Conservation (phyloP, 2,329 filamentous ascomycete genomes). For the Trichophaea hybrida region DNA sequence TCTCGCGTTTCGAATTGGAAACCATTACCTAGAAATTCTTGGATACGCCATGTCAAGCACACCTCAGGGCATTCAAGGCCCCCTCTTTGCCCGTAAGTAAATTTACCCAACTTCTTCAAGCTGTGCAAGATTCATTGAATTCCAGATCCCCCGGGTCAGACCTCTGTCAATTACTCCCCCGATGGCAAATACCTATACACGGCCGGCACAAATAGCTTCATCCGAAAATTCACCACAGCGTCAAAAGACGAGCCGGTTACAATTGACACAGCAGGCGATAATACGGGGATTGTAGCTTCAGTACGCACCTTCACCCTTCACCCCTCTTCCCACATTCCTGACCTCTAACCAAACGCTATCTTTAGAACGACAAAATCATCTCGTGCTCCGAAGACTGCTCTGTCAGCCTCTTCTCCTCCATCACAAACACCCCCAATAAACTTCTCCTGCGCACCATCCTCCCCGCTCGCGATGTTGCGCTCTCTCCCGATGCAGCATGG, state of each 20-base stretch:
- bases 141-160: constrained; percentile 67
- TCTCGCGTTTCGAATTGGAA: too few relatives aligned
- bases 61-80: not conserved
- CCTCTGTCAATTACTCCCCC: constrained; percentile 77
- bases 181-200: constrained; percentile 78
- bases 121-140: not conserved
- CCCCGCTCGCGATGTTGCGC: constrained; percentile 69
- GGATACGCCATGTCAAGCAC: not conserved
- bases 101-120: not conserved
- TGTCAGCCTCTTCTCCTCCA: constrained; percentile 83
- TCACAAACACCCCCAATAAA: constrained; percentile 58
- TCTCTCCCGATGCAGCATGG: constrained; percentile 73
- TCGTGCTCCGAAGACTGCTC: constrained; percentile 87
- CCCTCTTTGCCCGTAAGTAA: not conserved
- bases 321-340: not conserved
- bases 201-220: constrained; percentile 82
- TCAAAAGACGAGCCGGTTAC: constrained; percentile 85
- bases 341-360: not conserved
- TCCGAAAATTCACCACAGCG: constrained; percentile 81
- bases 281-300: constrained; percentile 56
- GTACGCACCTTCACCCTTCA: not conserved
- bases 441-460: constrained; percentile 73
- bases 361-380: constrained; percentile 54
- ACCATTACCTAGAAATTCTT: too few relatives aligned
- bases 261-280: constrained; percentile 78